Percentiles rank a stretch among this genome's conserved stretches.
Evolutionary conservation across 257 asterid species (phyloP).

Genomic region (Salvia rosmarinus): DNA sequence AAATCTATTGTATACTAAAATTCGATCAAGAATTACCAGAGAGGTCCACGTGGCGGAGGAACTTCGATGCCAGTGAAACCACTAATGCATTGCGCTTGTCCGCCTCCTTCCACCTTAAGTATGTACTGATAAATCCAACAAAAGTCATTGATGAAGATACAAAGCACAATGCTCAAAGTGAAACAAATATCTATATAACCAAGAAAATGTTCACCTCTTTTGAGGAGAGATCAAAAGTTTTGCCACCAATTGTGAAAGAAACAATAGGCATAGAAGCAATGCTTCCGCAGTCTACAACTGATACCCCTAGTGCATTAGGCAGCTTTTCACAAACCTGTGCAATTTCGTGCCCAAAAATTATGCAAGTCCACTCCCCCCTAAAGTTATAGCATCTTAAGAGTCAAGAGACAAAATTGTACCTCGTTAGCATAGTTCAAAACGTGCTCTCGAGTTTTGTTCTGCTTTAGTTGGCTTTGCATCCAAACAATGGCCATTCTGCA

Average conservation of each 20-base stretch:
- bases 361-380: too few relatives aligned
- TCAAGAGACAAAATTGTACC: conserved; percentile 60
- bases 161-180: background rate
- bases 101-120: conserved; percentile 82
- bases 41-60: conserved; percentile 96
- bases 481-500: conserved; percentile 75
- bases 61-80: conserved; percentile 80
- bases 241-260: conserved; percentile 83
- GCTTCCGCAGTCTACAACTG: conserved; percentile 70
- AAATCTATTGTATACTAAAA: background rate
- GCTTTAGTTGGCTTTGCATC: conserved; percentile 65
- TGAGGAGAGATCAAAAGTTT: conserved; percentile 64
- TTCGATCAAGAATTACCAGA: conserved; percentile 50
- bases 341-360: conserved; percentile 2
- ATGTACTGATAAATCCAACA: conserved; percentile 58
- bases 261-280: conserved; percentile 73
- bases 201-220: conserved; percentile 60
- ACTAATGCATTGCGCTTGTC: conserved; percentile 74
- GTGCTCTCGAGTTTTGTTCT: conserved; percentile 61
- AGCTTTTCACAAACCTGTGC: conserved; percentile 79
- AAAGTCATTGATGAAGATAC: background rate
- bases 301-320: conserved; percentile 81
- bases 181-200: background rate
- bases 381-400: too few relatives aligned
- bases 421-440: conserved; percentile 58